Percentiles rank a stretch among this genome's conserved stretches.
These are phyloP conservation scores for Tephrocybe sp. DNA, from an alignment of 768 basidiomycete genomes.

Conservation along the genomic window DNA sequence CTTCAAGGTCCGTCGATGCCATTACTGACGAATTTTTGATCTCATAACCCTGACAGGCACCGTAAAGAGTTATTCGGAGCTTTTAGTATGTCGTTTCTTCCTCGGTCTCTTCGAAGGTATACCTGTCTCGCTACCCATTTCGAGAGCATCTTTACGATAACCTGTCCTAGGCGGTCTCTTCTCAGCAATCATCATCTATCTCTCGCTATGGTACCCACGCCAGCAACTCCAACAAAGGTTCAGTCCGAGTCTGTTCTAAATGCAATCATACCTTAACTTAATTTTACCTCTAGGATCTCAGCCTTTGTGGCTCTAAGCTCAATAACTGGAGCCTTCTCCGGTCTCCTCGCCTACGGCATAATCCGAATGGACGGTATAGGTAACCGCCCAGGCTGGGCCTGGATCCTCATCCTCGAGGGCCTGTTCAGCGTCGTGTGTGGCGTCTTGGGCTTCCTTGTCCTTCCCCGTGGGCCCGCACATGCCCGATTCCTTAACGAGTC, in stretches of 20 bases:
- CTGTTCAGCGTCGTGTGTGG: constrained; percentile 63
- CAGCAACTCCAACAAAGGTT: constrained; percentile 46
- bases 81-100: constrained; percentile 45
- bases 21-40: background rate
- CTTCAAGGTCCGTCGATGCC: background rate
- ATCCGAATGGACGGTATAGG: constrained; percentile 59
- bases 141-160: background rate
- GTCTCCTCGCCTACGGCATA: constrained; percentile 66
- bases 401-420: constrained; percentile 73
- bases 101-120: constrained; percentile 51
- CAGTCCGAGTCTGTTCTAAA: background rate
- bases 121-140: background rate
- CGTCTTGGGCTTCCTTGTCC: constrained; percentile 43
- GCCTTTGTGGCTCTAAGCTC: constrained; percentile 52
- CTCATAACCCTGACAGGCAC: constrained; percentile 35
- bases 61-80: constrained; percentile 40
- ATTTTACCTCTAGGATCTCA: constrained; percentile 42
- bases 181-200: constrained; percentile 55
- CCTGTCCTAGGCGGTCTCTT: constrained; percentile 47
- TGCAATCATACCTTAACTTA: constrained; percentile 28
- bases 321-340: constrained; percentile 66
- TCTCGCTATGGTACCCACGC: constrained; percentile 57
- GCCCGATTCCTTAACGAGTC: constrained; percentile 53
- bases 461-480: constrained; percentile 44
- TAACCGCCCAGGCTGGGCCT: constrained; percentile 59